These are phyloP conservation scores for Leishmania gerbilli DNA, from an alignment of 208 protist species.

Conservation along the genomic window DNA sequence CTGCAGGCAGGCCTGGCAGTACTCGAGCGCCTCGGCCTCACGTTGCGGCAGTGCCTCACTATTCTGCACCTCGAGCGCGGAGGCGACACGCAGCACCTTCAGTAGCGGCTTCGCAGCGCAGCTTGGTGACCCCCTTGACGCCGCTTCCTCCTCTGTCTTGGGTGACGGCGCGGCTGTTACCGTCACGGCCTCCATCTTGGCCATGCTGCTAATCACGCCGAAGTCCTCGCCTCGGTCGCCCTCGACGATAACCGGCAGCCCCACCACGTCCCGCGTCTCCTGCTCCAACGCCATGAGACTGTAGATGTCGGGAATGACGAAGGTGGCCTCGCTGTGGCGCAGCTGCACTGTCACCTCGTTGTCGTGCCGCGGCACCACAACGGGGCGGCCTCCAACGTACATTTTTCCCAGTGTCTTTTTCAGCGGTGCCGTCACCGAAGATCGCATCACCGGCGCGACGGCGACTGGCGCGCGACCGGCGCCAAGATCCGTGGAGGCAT, in stretches of 20 bases:
- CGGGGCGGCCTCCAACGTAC: slow-evolving; percentile 56
- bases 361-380: slow-evolving; percentile 46
- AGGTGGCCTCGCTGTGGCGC: slow-evolving; percentile 45
- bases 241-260: slow-evolving; percentile 76
- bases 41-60: slow-evolving; percentile 46
- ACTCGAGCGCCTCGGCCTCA: slow-evolving; percentile 61
- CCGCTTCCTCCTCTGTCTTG: slow-evolving; percentile 24
- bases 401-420: slow-evolving; percentile 44
- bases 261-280: slow-evolving; percentile 46
- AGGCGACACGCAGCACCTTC: slow-evolving; percentile 63
- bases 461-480: neutral
- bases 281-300: slow-evolving; percentile 44
- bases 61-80: slow-evolving; percentile 41
- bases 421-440: neutral
- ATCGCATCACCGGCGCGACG: neutral
- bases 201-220: slow-evolving; percentile 50
- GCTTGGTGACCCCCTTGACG: neutral
- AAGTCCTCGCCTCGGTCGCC: slow-evolving; percentile 85
- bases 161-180: slow-evolving; percentile 4
- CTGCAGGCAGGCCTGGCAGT: slow-evolving; percentile 51
- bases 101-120: slow-evolving; percentile 12
- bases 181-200: neutral
- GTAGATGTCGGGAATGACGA: slow-evolving; percentile 53
- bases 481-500: slow-evolving; percentile 1
- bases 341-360: slow-evolving; percentile 68